phyloP scores from a whole-genome alignment of 2,329 filamentous ascomycete genomes.

The Zasmidium citrigriseum region DNA sequence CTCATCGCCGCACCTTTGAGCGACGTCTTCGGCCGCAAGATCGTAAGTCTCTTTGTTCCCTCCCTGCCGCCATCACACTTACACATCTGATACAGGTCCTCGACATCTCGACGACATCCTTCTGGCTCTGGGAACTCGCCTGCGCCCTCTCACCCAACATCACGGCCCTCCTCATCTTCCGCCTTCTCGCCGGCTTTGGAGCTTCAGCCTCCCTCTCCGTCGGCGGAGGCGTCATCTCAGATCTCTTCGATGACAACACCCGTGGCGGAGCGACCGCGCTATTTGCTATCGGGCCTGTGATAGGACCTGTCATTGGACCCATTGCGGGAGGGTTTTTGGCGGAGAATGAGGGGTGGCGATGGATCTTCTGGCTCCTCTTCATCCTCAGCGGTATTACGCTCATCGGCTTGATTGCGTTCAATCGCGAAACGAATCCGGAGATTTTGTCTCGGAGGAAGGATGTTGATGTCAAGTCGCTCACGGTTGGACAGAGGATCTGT shows the following conservation, averaged over 20 bases:
- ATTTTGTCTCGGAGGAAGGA: background rate
- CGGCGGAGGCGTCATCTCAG: slow-evolving; percentile 20
- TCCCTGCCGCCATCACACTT: background rate
- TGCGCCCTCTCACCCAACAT: slow-evolving; percentile 31
- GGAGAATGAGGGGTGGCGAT: slow-evolving; percentile 67
- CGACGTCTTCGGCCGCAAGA: background rate
- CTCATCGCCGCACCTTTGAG: background rate
- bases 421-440: background rate
- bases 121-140: slow-evolving; percentile 28
- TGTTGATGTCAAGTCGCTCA: background rate
- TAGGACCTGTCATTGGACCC: slow-evolving; percentile 48
- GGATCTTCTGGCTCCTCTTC: slow-evolving; percentile 72
- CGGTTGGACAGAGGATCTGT: background rate
- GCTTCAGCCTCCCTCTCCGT: slow-evolving; percentile 29
- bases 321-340: slow-evolving; percentile 65
- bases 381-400: background rate
- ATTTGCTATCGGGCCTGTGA: slow-evolving; percentile 27
- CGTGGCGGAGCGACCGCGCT: slow-evolving; percentile 28
- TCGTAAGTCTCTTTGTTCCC: background rate
- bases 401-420: background rate
- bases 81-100: slow-evolving; percentile 9
- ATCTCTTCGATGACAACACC: slow-evolving; percentile 27
- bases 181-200: slow-evolving; percentile 29
- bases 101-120: slow-evolving; percentile 29
- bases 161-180: slow-evolving; percentile 28